These are phyloP conservation scores for Aureobasidium sp. DNA, from an alignment of 2,329 filamentous ascomycete species.

Conservation along the genomic window DNA sequence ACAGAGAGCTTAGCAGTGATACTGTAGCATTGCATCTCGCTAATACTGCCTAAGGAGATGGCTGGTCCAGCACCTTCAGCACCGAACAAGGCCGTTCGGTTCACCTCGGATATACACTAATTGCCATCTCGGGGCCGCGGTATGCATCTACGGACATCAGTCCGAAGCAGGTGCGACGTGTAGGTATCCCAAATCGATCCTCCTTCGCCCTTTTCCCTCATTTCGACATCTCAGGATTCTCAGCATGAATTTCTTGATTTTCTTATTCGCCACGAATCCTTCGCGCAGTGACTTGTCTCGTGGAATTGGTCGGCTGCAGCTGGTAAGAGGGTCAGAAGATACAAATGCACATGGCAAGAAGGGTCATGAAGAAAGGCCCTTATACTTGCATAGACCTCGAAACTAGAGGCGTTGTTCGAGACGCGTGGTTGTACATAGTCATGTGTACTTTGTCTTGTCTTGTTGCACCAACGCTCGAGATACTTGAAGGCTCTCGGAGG, in stretches of 20 bases:
- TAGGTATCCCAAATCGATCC: neutral
- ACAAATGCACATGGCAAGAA: neutral
- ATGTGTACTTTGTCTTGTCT: neutral
- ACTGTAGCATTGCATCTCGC: neutral
- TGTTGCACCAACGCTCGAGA: neutral
- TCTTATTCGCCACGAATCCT: neutral
- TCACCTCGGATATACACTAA: neutral
- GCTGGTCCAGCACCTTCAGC: no score
- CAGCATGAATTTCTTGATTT: neutral
- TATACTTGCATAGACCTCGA: neutral
- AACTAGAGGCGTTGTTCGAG: neutral
- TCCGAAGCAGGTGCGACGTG: neutral
- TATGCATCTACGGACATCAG: neutral
- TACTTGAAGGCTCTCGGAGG: no score
- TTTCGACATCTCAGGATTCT: neutral
- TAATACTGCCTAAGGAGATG: no score
- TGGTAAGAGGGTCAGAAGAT: neutral
- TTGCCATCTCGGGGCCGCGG: neutral
- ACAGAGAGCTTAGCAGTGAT: no score
- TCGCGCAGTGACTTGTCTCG: neutral
- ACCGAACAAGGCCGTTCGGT: neutral
- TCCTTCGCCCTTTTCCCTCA: neutral
- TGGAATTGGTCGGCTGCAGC: neutral
- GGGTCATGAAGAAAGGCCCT: neutral
- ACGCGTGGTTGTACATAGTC: neutral